Base-by-base conservation (phyloP, 1,284 basidiomycete genomes). In the Tilletia walkeri region DNA sequence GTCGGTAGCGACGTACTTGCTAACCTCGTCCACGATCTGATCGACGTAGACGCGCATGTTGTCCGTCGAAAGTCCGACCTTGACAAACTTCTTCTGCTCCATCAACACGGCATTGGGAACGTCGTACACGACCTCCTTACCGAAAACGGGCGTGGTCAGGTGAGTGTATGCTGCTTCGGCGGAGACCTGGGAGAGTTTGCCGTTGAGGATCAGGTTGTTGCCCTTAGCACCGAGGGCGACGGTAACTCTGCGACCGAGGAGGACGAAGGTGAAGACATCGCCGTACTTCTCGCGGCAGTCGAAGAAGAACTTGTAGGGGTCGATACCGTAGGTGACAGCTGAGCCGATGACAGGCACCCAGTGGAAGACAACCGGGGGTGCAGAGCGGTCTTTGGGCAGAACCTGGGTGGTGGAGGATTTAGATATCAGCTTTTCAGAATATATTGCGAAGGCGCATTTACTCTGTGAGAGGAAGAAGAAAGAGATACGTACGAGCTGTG, bases 91-190 rank as follows among this genome's bases (percentile, higher is more conserved):
- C 88, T 99, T 99, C 85, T 99, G 96, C 84, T 99, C 95, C 95
- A 99, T 99, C 84, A 99, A 90, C 67, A 93, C 87, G 69, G 94
- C 91, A 84, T 99, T 99, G 41, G 96, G 95, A 70, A 94, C 90
- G 82, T 98, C 95, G 84, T 99, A 99, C 4, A 98, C 95, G 63
- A 99, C 96, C 68, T 94, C 94, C 83, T 94, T 94, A 69, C 96
- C 96, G 80, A 99, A 99, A 9, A 86, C 83, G 9, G 83, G 83
- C 12, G 82, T 84, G 30, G 81, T 82, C 39, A 84, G 71, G 45
- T 79, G 78, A 39, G 91, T 94, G 85, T 99, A 99, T 7, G 94
- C 95, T 74, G 95, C 94, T 85, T 99, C 96, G 0, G 96, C 96
- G 56, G 92, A 95, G 72, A 99, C 90, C 59, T 94, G 90, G 1